Evolutionary conservation across 225 moss, liverwort and hornwort genomes (phyloP), one percentile per base, ranked within the genome.

Genomic region (Pleurozium schreberi): DNA sequence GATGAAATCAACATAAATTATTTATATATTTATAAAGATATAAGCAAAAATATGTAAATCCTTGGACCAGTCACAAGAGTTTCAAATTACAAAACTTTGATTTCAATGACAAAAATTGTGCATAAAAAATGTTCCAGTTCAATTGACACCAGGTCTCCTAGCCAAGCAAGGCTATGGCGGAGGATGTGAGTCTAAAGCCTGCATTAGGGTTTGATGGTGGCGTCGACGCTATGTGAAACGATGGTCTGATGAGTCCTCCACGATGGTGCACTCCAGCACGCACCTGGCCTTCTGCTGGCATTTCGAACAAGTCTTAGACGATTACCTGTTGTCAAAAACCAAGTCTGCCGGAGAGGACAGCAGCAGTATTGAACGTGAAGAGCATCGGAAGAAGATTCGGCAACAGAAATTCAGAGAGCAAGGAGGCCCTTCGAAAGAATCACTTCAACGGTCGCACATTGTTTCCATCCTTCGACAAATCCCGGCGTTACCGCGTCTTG

Each of bases 341-440:
- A 83, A 36, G 27, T 34, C n/a, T 55, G 77, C 30, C 7, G 70
- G 80, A 53, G 87, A 85, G 27, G 68, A 82, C 27, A 34, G 42
- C 33, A 52, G 75, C 30, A 45, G 45, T 40, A 76, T 38, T 30
- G 38, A 47, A 16, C 5, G 25, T 18, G 36, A 28, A 30, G n/a
- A n/a, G 2, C 22, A 15, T 31, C 50, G 53, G 65, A 84, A 75
- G 84, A 67, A 75, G 81, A 95, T 83, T 40, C 93, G 97, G 74
- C 93, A 94, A 69, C 93, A 95, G 82, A 94, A 85, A 86, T 98
- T 97, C 83, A 91, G 95, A 71, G 84, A 88, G 69, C 91, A 78
- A 70, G 90, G 93, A 25, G 97, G 98, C 14, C 95, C 97, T 45
- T 96, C 96, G 28, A 88, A 92, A 91, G 93, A 95, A 84, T 86